Evolutionary conservation across 768 basidiomycete species (phyloP).

Genomic region (Zangia roseola): DNA sequence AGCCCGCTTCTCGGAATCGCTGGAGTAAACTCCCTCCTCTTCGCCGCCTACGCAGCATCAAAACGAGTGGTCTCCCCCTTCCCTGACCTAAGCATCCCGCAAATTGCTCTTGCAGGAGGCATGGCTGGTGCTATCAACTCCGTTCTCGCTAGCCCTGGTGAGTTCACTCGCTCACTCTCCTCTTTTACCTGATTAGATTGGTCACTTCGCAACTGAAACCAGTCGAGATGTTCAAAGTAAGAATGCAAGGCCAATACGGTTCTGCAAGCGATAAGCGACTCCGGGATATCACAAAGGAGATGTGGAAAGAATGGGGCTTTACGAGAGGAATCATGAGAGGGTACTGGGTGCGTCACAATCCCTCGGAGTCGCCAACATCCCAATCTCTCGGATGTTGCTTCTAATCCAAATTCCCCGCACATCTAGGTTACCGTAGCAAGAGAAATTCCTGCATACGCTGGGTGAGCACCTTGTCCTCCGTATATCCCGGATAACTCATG

Average conservation of each 20-base stretch:
- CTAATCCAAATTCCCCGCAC: background rate
- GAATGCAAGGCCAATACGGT: slow-evolving; percentile 97
- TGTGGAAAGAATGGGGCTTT: slow-evolving; percentile 88
- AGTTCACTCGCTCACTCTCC: slow-evolving; percentile 8
- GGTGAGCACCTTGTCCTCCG: slow-evolving; percentile 32
- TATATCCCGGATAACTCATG: background rate
- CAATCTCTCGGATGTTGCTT: background rate
- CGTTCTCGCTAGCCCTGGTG: slow-evolving; percentile 86
- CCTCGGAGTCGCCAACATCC: background rate
- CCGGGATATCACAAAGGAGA: slow-evolving; percentile 67
- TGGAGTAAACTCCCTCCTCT: slow-evolving; percentile 93
- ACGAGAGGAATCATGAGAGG: slow-evolving; percentile 91
- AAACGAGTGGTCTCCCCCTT: slow-evolving; percentile 86
- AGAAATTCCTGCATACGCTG: slow-evolving; percentile 96
- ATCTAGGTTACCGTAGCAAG: slow-evolving; percentile 80
- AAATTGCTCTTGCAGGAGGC: slow-evolving; percentile 82
- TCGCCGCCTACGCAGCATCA: slow-evolving; percentile 85
- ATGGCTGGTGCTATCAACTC: slow-evolving; percentile 94
- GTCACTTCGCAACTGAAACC: background rate
- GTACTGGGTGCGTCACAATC: slow-evolving; percentile 69
- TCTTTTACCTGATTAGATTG: background rate
- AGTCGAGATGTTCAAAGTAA: slow-evolving; percentile 99
- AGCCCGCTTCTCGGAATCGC: slow-evolving; percentile 91
- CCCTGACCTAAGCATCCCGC: slow-evolving; percentile 72
- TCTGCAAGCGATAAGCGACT: slow-evolving; percentile 75